Conservation (phyloP, 1,284 basidiomycete genomes). For the Rhodotorula sp. region DNA sequence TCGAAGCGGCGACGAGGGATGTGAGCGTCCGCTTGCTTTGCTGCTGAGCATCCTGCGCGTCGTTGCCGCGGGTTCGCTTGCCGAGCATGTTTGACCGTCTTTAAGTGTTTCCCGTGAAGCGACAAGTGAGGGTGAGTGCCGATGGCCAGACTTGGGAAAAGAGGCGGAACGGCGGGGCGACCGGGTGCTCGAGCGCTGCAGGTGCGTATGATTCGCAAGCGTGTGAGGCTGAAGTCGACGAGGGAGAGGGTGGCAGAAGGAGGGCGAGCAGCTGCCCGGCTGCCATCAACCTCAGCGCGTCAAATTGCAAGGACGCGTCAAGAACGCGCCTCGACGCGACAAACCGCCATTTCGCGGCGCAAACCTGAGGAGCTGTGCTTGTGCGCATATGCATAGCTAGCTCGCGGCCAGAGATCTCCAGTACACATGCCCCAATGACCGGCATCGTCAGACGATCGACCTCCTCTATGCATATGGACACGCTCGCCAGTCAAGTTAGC, state of each 20-base stretch:
- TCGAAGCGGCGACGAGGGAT: not conserved
- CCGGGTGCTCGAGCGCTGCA: not conserved
- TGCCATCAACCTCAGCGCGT: no score
- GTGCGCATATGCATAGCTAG: no score
- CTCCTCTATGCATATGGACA: no score
- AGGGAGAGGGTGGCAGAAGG: no score
- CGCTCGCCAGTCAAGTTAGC: not conserved
- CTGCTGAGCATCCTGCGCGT: not conserved
- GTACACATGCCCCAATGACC: no score
- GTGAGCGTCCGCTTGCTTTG: conserved; percentile 6
- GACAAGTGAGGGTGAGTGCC: not conserved
- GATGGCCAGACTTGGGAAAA: not conserved
- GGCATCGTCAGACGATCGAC: no score
- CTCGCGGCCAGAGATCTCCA: no score
- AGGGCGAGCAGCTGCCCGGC: no score
- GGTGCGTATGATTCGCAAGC: not conserved
- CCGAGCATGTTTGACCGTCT: conserved; percentile 8
- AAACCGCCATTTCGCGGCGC: no score
- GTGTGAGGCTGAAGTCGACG: not conserved
- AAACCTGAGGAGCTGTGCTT: no score
- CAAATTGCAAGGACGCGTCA: no score
- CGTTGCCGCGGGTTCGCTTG: conserved; percentile 5
- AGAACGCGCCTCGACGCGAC: no score
- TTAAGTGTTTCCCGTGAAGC: not conserved
- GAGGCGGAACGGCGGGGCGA: not conserved